These are phyloP conservation scores for Cylindricascospora bacillispora DNA, from an alignment of 1,139 yeast genomes.

Conservation along the genomic window DNA sequence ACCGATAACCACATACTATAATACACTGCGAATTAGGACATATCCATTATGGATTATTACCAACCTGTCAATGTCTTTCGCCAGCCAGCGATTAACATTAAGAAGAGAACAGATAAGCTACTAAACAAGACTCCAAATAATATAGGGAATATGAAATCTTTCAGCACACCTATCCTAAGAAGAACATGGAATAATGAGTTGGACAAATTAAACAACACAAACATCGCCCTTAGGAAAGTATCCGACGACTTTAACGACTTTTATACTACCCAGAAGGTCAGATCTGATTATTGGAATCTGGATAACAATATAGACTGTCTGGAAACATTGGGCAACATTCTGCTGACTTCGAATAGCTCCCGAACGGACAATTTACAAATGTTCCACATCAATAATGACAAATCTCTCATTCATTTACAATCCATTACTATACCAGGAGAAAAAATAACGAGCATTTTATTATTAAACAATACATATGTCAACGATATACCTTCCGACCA, in stretches of 20 bases:
- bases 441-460: slow-evolving; percentile 10
- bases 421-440: slow-evolving; percentile 18
- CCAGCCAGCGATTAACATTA: slow-evolving; percentile 16
- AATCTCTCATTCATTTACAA: slow-evolving; percentile 14
- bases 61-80: slow-evolving; percentile 17
- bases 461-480: slow-evolving; percentile 7
- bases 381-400: slow-evolving; percentile 6
- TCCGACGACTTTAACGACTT: slow-evolving; percentile 21
- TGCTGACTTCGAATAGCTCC: slow-evolving; percentile 11
- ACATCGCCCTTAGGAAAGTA: slow-evolving; percentile 16
- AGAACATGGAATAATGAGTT: slow-evolving; percentile 13
- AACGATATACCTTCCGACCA: slow-evolving; percentile 9
- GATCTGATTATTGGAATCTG: slow-evolving; percentile 18
- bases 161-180: slow-evolving; percentile 4
- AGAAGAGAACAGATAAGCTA: slow-evolving; percentile 6
- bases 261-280: slow-evolving; percentile 16
- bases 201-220: slow-evolving; percentile 9
- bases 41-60: no score
- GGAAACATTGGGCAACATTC: slow-evolving; percentile 5
- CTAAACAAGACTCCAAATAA: not conserved
- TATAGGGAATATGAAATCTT: slow-evolving; percentile 4
- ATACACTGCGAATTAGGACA: no score
- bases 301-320: not conserved
- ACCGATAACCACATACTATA: no score
- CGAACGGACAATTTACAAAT: slow-evolving; percentile 13